Evolutionary conservation across 805 yeast genomes (phyloP).

Genomic region (Spathaspora arborariae): DNA sequence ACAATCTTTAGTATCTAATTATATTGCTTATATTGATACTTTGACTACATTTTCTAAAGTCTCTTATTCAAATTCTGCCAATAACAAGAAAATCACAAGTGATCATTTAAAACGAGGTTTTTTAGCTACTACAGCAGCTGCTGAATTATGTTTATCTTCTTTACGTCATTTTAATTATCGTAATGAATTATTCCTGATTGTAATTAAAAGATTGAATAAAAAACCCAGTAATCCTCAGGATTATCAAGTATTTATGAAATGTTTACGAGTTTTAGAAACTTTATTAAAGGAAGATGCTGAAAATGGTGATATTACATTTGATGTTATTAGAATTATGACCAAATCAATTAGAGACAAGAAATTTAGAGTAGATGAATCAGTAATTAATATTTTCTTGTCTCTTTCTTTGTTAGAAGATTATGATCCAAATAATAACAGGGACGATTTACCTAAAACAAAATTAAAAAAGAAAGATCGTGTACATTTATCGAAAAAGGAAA

Average conservation of each 20-base stretch:
- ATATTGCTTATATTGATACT: constrained; percentile 60
- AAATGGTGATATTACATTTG: constrained; percentile 76
- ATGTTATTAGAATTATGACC: constrained; percentile 61
- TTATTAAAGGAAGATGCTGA: constrained; percentile 72
- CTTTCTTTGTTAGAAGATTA: constrained; percentile 65
- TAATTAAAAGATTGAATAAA: constrained; percentile 64
- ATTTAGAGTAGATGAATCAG: constrained; percentile 80
- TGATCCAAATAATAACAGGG: constrained; percentile 57
- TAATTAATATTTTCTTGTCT: constrained; percentile 67
- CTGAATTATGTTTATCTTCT: constrained; percentile 61
- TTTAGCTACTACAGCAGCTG: constrained; percentile 70
- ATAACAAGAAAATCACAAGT: constrained; percentile 26
- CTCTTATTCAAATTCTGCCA: constrained; percentile 34
- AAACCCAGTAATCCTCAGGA: constrained; percentile 50
- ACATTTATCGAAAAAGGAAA: constrained; percentile 85
- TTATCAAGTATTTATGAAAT: constrained; percentile 48
- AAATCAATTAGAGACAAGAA: constrained; percentile 71
- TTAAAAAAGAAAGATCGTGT: constrained; percentile 83
- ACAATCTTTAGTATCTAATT: constrained; percentile 67
- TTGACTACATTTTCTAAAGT: constrained; percentile 43
- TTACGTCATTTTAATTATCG: constrained; percentile 80
- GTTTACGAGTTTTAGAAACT: constrained; percentile 64
- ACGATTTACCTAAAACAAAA: constrained; percentile 40
- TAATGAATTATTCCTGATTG: constrained; percentile 63
- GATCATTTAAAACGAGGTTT: constrained; percentile 46